A percentile compares a stretch with the other conserved stretches of the same genome.
Conservation (phyloP, 768 basidiomycete genomes). For the Kwoniella sp. region DNA sequence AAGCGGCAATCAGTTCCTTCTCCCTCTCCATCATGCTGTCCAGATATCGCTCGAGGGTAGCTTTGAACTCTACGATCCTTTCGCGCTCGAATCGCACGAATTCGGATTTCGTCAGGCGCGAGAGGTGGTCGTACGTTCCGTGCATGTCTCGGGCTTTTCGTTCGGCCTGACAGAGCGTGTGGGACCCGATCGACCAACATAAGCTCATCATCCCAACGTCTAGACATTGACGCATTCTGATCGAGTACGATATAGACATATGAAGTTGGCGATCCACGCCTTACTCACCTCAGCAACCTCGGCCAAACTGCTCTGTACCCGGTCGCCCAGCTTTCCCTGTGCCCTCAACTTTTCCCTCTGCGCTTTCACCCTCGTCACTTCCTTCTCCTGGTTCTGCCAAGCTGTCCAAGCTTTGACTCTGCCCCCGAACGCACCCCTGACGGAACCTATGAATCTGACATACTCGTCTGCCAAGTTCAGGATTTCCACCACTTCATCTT, state of each 20-base stretch:
- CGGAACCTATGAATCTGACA: slow-evolving; percentile 82
- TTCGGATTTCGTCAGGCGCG: slow-evolving; percentile 84
- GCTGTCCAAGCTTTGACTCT: slow-evolving; percentile 78
- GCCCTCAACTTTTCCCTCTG: slow-evolving; percentile 79
- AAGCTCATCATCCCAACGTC: background rate
- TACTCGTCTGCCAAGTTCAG: slow-evolving; percentile 91
- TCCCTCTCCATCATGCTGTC: slow-evolving; percentile 85
- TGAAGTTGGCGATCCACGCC: too few relatives aligned
- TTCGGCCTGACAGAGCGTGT: slow-evolving; percentile 66
- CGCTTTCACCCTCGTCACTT: slow-evolving; percentile 71
- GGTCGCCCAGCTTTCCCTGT: slow-evolving; percentile 65
- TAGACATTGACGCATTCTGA: too few relatives aligned
- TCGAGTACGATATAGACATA: background rate
- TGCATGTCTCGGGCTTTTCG: slow-evolving; percentile 78
- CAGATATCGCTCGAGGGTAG: slow-evolving; percentile 75
- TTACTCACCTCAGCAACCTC: slow-evolving; percentile 75
- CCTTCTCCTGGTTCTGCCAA: slow-evolving; percentile 79
- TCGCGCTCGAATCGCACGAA: slow-evolving; percentile 89
- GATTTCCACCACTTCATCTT: slow-evolving; percentile 78
- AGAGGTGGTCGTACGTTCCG: slow-evolving; percentile 84
- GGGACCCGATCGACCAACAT: background rate
- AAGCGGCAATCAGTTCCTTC: slow-evolving; percentile 75
- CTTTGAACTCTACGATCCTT: slow-evolving; percentile 89
- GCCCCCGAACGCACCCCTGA: slow-evolving; percentile 81
- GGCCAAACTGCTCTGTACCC: slow-evolving; percentile 71